Base-by-base conservation (phyloP, 768 basidiomycete genomes). In the Amanita rimosa region DNA sequence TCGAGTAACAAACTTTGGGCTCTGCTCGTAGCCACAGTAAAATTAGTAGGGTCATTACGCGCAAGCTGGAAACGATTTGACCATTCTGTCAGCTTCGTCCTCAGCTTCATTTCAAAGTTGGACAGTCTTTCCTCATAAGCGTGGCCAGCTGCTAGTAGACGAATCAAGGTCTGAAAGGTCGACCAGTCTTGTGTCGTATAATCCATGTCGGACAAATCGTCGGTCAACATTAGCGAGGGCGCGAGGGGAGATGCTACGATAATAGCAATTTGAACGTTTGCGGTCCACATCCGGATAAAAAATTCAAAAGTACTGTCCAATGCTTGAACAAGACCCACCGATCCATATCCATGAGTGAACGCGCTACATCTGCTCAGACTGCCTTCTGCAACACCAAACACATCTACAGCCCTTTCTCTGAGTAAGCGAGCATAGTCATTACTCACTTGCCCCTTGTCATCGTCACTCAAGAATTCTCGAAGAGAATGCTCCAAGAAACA, bases 301-400 rank as follows among this genome's bases (percentile, higher is more conserved):
- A 74, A 67, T 24, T 75, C 67, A 52, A 96, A 71, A 50, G 84
- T 77, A 6, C 71, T 67, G 59, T 95, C 89, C 27, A 95, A 59
- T 0, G 89, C 78, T 31, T 76, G 71, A 17, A 97, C 70, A 14
- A 95, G 74, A 5, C 83, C 85, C 2, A 73, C 67, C 1, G 80
- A 72, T 4, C 84, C 95, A 60, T 90, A 97, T 0, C 95, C 95
- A 59, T 95, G 83, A 1, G 95, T 97, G 61, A 99, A 86, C 0
- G 71, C 68, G 35, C 76, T 68, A 60, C 86, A 91, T 21, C 94
- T 75, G 34, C 65, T 65, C 49, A 93, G 68, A 29, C 87, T 86
- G 33, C 87, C 89, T 56, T 95, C 92, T 11, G 86, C 85, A 29
- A 79, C 67, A 33, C 73, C 74, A 59, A 94, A 86, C 16, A 89